phyloP scores from a whole-genome alignment of 805 yeast genomes.

The Yarrowia yakushimensis region DNA sequence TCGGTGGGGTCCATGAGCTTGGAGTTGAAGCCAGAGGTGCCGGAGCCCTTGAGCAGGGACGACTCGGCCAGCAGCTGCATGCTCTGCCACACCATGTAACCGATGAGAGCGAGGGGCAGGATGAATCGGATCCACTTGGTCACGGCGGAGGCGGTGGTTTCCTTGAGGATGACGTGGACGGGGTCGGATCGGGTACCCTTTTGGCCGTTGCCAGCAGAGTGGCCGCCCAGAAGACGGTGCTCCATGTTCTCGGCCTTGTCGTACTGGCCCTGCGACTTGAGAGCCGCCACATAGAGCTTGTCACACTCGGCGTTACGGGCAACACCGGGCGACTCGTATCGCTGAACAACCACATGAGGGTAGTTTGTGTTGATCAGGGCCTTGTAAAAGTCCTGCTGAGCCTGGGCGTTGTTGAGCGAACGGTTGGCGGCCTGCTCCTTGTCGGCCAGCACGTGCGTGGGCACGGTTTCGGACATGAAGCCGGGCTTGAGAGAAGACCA shows the following conservation, averaged over 20 bases:
- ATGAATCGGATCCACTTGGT: conserved; percentile 89
- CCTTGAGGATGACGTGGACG: conserved; percentile 88
- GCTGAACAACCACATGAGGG: conserved; percentile 93
- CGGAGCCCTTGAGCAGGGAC: conserved; percentile 60
- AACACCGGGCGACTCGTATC: conserved; percentile 93
- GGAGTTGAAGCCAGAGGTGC: conserved; percentile 35
- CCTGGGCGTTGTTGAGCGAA: conserved; percentile 59
- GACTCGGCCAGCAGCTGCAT: conserved; percentile 77
- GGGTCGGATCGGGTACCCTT: conserved; percentile 57
- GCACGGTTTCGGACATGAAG: conserved; percentile 22
- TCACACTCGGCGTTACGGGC: conserved; percentile 79
- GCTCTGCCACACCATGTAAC: conserved; percentile 77
- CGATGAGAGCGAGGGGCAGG: conserved; percentile 70
- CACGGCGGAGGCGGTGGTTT: conserved; percentile 69
- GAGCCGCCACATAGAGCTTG: conserved; percentile 72
- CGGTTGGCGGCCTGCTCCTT: conserved; percentile 86
- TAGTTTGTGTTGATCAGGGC: conserved; percentile 72
- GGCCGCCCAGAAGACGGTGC: conserved; percentile 2
- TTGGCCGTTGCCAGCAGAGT: background rate
- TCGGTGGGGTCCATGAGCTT: conserved; percentile 47
- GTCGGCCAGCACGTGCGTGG: conserved; percentile 43
- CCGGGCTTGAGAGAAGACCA: conserved; percentile 18
- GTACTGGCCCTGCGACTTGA: conserved; percentile 69
- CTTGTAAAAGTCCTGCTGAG: conserved; percentile 82
- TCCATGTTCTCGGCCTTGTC: conserved; percentile 68